These are phyloP conservation scores for Cercospora zeae-maydis DNA, from an alignment of 2,329 filamentous ascomycete genomes.

Conservation along the genomic window DNA sequence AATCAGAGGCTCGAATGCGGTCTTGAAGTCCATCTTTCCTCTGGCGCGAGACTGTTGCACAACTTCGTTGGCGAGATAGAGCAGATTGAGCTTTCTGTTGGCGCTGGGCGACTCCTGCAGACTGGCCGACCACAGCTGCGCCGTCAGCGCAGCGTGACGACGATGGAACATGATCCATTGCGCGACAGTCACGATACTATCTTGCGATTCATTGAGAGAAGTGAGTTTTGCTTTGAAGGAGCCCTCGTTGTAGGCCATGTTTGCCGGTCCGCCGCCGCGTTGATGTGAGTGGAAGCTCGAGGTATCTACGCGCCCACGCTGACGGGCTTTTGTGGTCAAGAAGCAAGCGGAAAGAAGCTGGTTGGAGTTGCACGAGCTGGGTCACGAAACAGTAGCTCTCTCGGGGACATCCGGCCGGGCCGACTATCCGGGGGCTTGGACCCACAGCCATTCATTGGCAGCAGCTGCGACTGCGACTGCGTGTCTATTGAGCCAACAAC, in stretches of 20 bases:
- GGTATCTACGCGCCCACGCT: background rate
- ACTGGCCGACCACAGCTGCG: conserved; percentile 84
- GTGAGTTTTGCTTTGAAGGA: conserved; percentile 92
- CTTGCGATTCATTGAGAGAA: conserved; percentile 92
- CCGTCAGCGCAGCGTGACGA: conserved; percentile 86
- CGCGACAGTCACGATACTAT: conserved; percentile 91
- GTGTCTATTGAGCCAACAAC: conserved; percentile 1
- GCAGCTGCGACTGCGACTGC: background rate
- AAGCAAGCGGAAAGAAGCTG: background rate
- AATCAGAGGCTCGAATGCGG: conserved; percentile 86
- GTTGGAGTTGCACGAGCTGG: conserved; percentile 4
- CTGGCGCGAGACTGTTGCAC: conserved; percentile 93
- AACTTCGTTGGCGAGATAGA: conserved; percentile 97
- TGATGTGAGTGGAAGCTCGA: background rate
- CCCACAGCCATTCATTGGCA: background rate
- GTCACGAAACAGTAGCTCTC: background rate
- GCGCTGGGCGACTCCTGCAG: conserved; percentile 78
- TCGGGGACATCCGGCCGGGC: background rate
- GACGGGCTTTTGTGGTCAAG: background rate
- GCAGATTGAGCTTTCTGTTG: conserved; percentile 79
- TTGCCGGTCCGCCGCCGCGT: background rate
- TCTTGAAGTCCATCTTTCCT: conserved; percentile 85
- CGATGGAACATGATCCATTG: conserved; percentile 99
- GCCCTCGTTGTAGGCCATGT: conserved; percentile 94
- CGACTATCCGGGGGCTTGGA: background rate